Percentiles rank a stretch among this genome's conserved stretches.
phyloP scores from a whole-genome alignment of 2,329 filamentous ascomycete genomes.

The Hymenoscyphus fraxineus region DNA sequence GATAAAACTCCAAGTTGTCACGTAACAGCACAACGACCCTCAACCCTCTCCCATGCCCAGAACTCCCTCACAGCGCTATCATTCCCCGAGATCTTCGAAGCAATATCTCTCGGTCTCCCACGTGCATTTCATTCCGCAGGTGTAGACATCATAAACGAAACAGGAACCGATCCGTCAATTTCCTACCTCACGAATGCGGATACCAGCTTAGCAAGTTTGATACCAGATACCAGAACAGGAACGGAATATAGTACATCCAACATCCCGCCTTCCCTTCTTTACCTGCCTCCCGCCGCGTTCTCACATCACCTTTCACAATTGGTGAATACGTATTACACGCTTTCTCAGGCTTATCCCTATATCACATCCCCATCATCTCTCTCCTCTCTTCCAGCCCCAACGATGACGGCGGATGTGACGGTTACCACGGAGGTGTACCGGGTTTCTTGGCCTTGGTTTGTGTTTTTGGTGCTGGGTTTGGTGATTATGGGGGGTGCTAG shows the following conservation, averaged over 20 bases:
- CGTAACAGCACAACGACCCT: conserved; percentile 11
- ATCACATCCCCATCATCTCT: conserved; percentile 4
- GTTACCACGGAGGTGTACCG: conserved; percentile 4
- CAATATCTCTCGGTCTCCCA: conserved; percentile 9
- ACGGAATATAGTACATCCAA: background rate
- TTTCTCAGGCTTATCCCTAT: conserved; percentile 4
- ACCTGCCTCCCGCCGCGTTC: background rate
- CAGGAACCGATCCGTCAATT: conserved; percentile 10
- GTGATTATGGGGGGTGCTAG: conserved; percentile 9
- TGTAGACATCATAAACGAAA: background rate
- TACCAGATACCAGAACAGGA: background rate
- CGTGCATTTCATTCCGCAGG: background rate
- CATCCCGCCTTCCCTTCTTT: background rate
- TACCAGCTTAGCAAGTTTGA: background rate
- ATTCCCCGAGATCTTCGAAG: conserved; percentile 11
- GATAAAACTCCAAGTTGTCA: conserved; percentile 1
- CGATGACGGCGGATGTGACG: background rate
- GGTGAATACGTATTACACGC: conserved; percentile 14
- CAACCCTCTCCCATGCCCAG: conserved; percentile 6
- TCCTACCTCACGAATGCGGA: conserved; percentile 10
- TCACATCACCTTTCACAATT: conserved; percentile 7
- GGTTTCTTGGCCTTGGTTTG: conserved; percentile 13
- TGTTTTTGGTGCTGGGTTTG: conserved; percentile 6
- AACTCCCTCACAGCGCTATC: conserved; percentile 6
- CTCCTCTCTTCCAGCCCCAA: background rate